Evolutionary conservation across 2,329 filamentous ascomycete genomes (phyloP), one percentile per base, ranked within the genome.

Genomic region (Fusarium euwallaceae): DNA sequence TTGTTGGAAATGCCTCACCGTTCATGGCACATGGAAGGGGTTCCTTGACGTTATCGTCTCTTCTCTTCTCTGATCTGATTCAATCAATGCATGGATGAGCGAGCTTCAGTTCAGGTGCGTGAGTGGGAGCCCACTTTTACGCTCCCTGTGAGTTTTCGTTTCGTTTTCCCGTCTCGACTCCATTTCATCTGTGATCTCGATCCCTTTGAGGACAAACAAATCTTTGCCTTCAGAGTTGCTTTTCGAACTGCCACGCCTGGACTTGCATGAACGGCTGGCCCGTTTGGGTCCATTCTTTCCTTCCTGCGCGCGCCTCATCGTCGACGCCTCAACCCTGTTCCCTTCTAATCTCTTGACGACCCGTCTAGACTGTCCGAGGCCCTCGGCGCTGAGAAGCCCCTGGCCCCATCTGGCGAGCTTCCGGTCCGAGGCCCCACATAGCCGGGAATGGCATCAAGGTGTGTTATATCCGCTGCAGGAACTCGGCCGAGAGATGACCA

Each of bases 1-100:
- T 24, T 58, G 55, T 61, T 51, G 56, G 67, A 77, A 78, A 78
- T 78, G 67, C 76, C 76, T 78, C 76, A 69, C 29, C 27, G 43
- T 56, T 51, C 61, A 48, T 60, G 61, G 27, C 55, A 60, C 60
- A 69, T 59, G 16, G 39, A 65, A 53, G 66, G 69, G 56, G 59
- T 59, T 59, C 53, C 37, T 37, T 48, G 55, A 58, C 29, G 41
- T 41, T 22, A n/a, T 37, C 29, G 27, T 58, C 16, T 37, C 20
- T 59, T 41, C 20, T 27, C 36, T 29, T 20, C 39, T 36, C 41
- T 22, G 20, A 20, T 43, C 16, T 36, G 10, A 34, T 34, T 34
- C 32, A 34, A 34, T n/a, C 20, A 37, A 17, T 59, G 9, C 56
- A 58, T 58, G 55, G n/a, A 27, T 37, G 56, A 59, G 34, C 56